Percentiles rank a stretch among this genome's conserved stretches.
Evolutionary conservation across 129 eudicot species (phyloP).

Genomic region (Apium graveolens): DNA sequence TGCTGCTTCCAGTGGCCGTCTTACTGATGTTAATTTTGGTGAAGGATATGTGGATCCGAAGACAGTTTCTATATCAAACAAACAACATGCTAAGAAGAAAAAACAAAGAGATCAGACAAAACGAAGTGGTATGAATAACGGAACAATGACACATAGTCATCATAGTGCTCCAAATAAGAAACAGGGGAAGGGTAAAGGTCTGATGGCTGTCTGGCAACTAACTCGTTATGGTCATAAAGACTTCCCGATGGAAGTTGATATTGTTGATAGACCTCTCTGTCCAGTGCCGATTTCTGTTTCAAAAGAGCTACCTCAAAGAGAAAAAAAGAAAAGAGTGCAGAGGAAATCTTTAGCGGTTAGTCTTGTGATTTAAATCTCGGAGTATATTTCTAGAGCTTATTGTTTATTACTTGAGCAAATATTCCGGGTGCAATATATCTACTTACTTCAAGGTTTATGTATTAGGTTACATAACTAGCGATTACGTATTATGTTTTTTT

Average conservation of each 20-base stretch:
- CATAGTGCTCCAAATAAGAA: conserved; percentile 26
- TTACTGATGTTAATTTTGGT: too few species aligned
- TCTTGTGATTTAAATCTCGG: neutral
- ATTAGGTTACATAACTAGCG: neutral
- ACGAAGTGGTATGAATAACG: neutral
- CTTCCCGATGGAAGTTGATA: conserved; percentile 26
- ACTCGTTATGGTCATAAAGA: conserved; percentile 31
- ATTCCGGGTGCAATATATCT: neutral
- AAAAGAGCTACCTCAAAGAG: conserved; percentile 24
- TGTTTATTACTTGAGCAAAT: neutral
- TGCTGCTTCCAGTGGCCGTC: conserved; percentile 15
- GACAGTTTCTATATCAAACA: conserved; percentile 19
- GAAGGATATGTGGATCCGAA: too few species aligned
- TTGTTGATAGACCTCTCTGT: conserved; percentile 23
- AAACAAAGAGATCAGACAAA: neutral
- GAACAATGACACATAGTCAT: neutral
- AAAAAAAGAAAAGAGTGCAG: conserved; percentile 45
- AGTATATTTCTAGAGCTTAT: neutral
- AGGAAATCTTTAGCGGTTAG: conserved; percentile 41
- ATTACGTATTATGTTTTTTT: neutral
- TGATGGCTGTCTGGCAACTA: conserved; percentile 57
- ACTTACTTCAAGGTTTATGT: neutral
- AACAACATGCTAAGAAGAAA: conserved; percentile 3
- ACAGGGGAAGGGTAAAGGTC: conserved; percentile 89
- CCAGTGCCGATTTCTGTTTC: conserved; percentile 22